A percentile compares a stretch with the other conserved stretches of the same genome.
These are phyloP conservation scores for Beauveria scarabaeidicola DNA, from an alignment of 2,329 filamentous ascomycete genomes.

Conservation along the genomic window DNA sequence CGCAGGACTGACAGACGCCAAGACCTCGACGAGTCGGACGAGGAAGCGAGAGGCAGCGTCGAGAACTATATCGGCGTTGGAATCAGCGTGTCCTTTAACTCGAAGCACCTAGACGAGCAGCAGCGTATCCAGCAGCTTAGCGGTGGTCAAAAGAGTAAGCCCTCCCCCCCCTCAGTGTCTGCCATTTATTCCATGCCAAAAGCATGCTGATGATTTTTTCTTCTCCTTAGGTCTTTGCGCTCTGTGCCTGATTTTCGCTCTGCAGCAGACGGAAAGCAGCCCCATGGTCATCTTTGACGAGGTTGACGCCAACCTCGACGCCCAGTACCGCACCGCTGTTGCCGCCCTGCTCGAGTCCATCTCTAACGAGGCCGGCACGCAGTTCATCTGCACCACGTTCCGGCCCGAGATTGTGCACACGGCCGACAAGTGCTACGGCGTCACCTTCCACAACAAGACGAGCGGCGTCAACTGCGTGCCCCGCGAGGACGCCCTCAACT, in stretches of 20 bases:
- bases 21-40: conserved; percentile 53
- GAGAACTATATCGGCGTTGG: conserved; percentile 96
- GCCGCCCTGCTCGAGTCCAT: conserved; percentile 79
- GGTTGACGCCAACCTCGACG: conserved; percentile 95
- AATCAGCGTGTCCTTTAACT: conserved; percentile 97
- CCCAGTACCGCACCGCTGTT: conserved; percentile 94
- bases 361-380: conserved; percentile 54
- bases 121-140: conserved; percentile 96
- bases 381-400: conserved; percentile 99
- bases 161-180: not conserved
- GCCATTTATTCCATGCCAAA: not conserved
- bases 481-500: conserved; percentile 79
- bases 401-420: conserved; percentile 91
- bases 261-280: conserved; percentile 92
- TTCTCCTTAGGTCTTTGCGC: conserved; percentile 69
- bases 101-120: conserved; percentile 88
- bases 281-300: conserved; percentile 99
- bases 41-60: conserved; percentile 61
- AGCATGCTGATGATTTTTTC: conserved; percentile 15
- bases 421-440: conserved; percentile 95
- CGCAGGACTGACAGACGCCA: conserved; percentile 69
- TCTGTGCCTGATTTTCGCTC: conserved; percentile 96
- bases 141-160: conserved; percentile 91
- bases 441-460: conserved; percentile 88
- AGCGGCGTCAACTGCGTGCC: conserved; percentile 87